These are phyloP conservation scores for Carex myosuroides DNA, from an alignment of 176 grass and related monocot species.

Conservation along the genomic window DNA sequence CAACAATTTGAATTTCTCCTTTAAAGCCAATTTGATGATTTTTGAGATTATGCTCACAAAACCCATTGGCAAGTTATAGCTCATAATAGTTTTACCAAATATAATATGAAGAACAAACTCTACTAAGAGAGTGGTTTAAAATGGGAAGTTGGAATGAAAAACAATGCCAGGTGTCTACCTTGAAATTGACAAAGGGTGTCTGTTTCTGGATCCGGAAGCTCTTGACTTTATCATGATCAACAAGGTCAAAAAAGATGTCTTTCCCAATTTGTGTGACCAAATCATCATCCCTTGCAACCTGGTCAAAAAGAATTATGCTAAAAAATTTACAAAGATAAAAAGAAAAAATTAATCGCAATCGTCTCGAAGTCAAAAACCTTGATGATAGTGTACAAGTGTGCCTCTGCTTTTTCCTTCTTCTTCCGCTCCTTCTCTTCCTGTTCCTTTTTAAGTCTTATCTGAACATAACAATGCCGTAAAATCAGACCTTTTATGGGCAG, in stretches of 20 bases:
- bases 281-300: constrained; percentile 90
- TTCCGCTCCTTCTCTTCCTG: constrained; percentile 92
- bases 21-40: not conserved
- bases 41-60: not conserved
- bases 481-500: constrained; percentile 11
- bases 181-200: constrained; percentile 70
- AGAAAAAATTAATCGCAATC: constrained; percentile 5
- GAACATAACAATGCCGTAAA: not conserved
- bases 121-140: not conserved
- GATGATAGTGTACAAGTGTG: constrained; percentile 96
- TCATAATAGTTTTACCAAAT: not conserved
- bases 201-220: constrained; percentile 99
- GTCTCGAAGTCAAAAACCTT: constrained; percentile 49
- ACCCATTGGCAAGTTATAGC: not conserved
- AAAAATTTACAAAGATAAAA: constrained; percentile 23
- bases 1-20: not conserved
- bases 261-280: constrained; percentile 81
- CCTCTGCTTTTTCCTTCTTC: constrained; percentile 99
- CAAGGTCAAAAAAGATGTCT: constrained; percentile 97
- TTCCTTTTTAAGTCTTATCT: constrained; percentile 96
- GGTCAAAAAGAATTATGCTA: constrained; percentile 12
- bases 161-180: constrained; percentile 37
- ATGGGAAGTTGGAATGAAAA: not conserved
- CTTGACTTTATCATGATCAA: constrained; percentile 92
- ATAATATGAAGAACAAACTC: not conserved